Evolutionary conservation across 2,329 filamentous ascomycete species (phyloP).

Genomic region (Ascochyta lentis): DNA sequence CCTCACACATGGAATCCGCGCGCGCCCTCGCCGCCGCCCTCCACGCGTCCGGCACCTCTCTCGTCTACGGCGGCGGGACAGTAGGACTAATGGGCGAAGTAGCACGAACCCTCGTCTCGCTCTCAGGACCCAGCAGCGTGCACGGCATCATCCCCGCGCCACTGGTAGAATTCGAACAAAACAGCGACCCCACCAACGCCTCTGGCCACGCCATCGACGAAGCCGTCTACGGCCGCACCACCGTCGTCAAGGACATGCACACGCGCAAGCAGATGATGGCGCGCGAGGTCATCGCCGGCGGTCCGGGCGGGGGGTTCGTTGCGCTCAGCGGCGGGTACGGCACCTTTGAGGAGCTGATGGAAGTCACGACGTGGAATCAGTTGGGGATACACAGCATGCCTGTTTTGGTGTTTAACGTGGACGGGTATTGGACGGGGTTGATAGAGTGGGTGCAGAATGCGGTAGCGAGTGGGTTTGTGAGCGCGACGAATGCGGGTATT

Average conservation of each 20-base stretch:
- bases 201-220: constrained; percentile 62
- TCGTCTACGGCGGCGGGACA: constrained; percentile 96
- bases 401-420: constrained; percentile 83
- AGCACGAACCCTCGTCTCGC: constrained; percentile 81
- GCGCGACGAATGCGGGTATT: constrained; percentile 73
- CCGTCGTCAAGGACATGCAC: constrained; percentile 94
- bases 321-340: constrained; percentile 90
- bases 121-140: constrained; percentile 80
- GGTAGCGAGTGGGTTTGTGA: constrained; percentile 79
- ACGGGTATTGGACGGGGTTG: constrained; percentile 91
- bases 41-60: constrained; percentile 75
- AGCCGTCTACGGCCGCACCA: constrained; percentile 78
- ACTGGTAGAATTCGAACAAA: constrained; percentile 77
- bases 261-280: constrained; percentile 95
- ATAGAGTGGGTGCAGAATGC: constrained; percentile 80
- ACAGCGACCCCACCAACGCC: constrained; percentile 58
- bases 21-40: constrained; percentile 75
- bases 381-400: constrained; percentile 82
- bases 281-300: constrained; percentile 79
- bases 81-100: constrained; percentile 95
- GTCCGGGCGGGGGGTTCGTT: constrained; percentile 85
- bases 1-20: constrained; percentile 79
- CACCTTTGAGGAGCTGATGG: constrained; percentile 94
- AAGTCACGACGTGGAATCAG: constrained; percentile 94
- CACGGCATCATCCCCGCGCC: constrained; percentile 94